Conservation (phyloP, 495 filamentous ascomycete species). For the Trichoderma virens region DNA sequence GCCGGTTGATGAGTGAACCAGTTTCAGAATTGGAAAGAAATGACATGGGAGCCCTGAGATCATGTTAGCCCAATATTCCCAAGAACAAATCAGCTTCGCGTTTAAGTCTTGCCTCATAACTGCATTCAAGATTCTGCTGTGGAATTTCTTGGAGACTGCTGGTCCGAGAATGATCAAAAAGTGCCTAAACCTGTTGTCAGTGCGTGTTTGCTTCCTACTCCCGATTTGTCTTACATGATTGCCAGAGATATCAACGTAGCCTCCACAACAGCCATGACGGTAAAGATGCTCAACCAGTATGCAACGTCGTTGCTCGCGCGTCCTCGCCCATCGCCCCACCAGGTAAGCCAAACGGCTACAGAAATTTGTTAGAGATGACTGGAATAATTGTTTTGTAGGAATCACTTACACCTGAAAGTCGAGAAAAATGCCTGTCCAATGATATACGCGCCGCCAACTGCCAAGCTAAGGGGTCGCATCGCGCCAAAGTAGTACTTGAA, state of each 20-base stretch:
- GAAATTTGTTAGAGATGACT: not conserved
- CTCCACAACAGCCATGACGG: slow-evolving; percentile 11
- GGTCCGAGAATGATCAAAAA: slow-evolving; percentile 15
- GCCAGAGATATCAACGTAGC: slow-evolving; percentile 8
- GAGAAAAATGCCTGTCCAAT: not conserved
- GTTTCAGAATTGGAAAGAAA: slow-evolving; percentile 19
- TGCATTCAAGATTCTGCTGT: slow-evolving; percentile 13
- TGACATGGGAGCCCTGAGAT: slow-evolving; percentile 15
- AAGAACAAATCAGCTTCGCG: not conserved
- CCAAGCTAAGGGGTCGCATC: not conserved
- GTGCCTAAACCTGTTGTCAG: not conserved
- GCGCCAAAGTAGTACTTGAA: slow-evolving; percentile 7
- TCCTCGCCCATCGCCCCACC: slow-evolving; percentile 11
- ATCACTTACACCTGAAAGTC: not conserved
- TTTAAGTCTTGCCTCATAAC: slow-evolving; percentile 13
- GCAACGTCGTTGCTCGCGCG: slow-evolving; percentile 9
- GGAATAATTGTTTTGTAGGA: too few relatives aligned
- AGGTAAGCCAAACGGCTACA: slow-evolving; percentile 16
- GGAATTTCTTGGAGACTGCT: slow-evolving; percentile 9
- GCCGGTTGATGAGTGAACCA: slow-evolving; percentile 19
- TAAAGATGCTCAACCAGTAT: slow-evolving; percentile 14
- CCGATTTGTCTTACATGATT: slow-evolving; percentile 10
- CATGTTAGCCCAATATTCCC: not conserved
- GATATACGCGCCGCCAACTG: not conserved
- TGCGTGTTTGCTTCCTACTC: not conserved